Evolutionary conservation across 129 eudicot species (phyloP), one percentile per base, ranked within the genome.

Genomic region (Pseudognaphalium luteoalbum): DNA sequence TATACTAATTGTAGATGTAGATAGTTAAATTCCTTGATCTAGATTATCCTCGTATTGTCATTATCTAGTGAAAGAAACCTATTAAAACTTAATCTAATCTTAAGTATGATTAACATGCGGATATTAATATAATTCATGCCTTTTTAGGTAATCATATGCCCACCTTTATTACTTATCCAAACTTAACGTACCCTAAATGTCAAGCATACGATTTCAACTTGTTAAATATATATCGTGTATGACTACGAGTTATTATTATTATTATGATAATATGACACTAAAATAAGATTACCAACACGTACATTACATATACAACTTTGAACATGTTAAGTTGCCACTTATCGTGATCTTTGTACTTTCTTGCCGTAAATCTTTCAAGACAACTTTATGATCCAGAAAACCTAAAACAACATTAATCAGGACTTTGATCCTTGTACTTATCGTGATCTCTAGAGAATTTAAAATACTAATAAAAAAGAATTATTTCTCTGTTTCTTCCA

Each of bases 91-190:
- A 56, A 50, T 58, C 68, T 59, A 42, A 62, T 44, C 79, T 11
- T 64, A 67, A 67, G 33, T n/a, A 75, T 64, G 72, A 75, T 75
- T 68, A 47, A 17, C 79, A 75, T 50, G 51, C 58, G n/a, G 77
- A 58, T 50, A 52, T 44, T 44, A 44, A 39, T 39, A 7, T 39
- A 41, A 41, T 11, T 30, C 65, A 10, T 67, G 63, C 21, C 14
- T 42, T 42, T 6, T 7, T 61, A 42, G 44, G 78, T 29, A 64
- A 63, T 65, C 51, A 4, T 75, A 25, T 28, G 79, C 71, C 72
- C 15, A 63, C 79, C 47, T 64, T 47, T 63, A 75, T 37, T 64
- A 64, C 64, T 44, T 75, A 75, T 63, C 79, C 63, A 75, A 74
- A 62, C 61, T 29, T 57, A 25, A 2, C 12, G 17, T 57, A 61